Evolutionary conservation across 2,329 filamentous ascomycete species (phyloP), one percentile per base, ranked within the genome.

Genomic region (Orbilia blumenaviensis): DNA sequence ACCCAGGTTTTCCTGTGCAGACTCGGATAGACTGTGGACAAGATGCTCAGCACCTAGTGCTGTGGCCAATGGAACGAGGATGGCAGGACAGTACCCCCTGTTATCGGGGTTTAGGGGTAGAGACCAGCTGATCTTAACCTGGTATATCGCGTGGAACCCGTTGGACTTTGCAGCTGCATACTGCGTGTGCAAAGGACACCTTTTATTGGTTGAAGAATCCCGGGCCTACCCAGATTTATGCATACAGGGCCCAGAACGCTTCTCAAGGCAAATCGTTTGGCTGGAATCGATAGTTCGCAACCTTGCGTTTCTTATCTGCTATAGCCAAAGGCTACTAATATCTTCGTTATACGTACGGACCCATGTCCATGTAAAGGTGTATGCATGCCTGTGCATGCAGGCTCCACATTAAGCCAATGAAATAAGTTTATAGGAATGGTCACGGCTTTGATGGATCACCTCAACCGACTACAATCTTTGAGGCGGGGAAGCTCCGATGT

Each of bases 1-100:
- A 16, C 32, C 36, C 4, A 12, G 38, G 29, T 44, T 61, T 21
- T 16, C 38, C 7, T 18, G 21, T 18, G 16, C 32, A 61, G 21
- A 34, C 12, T 27, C 42, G 50, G 50, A 25, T 14, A 54, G 36
- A 38, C 6, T 23, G 10, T 38, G 25, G 44, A 23, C 29, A 10
- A 36, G 10, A 23, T 21, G 32, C n/a, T 9, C 14, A 27, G n/a
- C 12, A 41, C 50, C 48, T 27, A 16, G 60, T 42, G 12, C 18
- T 58, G 41, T 50, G 32, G 42, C 66, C 32, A 69, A 68, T 60
- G 52, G 16, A 50, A 42, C 29, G 16, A 23, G 25, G 44, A 52
- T 48, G 23, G 54, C 18, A 32, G 16, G 25, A n/a, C 14, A 46
- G 3, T 54, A 10, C 7, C n/a, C 38, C 38, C n/a, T 60, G 27